phyloP scores from a whole-genome alignment of 768 basidiomycete species.

The Strobilomyces confusus region DNA sequence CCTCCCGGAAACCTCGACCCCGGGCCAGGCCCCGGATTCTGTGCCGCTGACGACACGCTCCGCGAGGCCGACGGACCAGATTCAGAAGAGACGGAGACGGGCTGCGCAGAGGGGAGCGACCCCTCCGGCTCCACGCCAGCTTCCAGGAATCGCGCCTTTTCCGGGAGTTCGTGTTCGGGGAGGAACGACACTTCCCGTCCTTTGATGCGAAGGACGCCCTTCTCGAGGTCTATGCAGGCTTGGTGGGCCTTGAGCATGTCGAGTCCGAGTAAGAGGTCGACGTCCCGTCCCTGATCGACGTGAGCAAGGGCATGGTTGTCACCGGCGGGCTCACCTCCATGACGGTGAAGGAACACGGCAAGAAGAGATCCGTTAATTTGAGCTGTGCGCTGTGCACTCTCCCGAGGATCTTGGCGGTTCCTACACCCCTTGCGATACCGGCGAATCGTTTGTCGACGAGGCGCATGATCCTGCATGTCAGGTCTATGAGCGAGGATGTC shows the following conservation, averaged over 20 bases:
- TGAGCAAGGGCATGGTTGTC: background rate
- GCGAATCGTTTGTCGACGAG: slow-evolving; percentile 82
- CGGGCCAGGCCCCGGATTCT: slow-evolving; percentile 39
- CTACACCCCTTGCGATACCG: slow-evolving; percentile 91
- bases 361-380: slow-evolving; percentile 75
- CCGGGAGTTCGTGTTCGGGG: slow-evolving; percentile 91
- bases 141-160: slow-evolving; percentile 57
- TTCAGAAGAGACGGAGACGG: slow-evolving; percentile 19
- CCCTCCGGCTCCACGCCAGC: slow-evolving; percentile 27
- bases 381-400: slow-evolving; percentile 92
- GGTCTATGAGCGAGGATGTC: slow-evolving; percentile 2
- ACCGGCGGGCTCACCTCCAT: slow-evolving; percentile 65
- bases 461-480: slow-evolving; percentile 73
- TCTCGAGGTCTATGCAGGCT: slow-evolving; percentile 90
- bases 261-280: slow-evolving; percentile 95
- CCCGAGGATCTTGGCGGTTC: slow-evolving; percentile 91
- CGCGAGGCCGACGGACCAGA: slow-evolving; percentile 3
- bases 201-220: slow-evolving; percentile 89
- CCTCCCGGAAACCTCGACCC: slow-evolving; percentile 59
- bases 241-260: slow-evolving; percentile 99
- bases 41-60: slow-evolving; percentile 16
- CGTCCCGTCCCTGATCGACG: slow-evolving; percentile 66
- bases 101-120: slow-evolving; percentile 15
- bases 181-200: slow-evolving; percentile 86
- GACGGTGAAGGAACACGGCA: slow-evolving; percentile 91